A percentile compares a stretch with the other conserved stretches of the same genome.
These are phyloP conservation scores for Diaporthe eres DNA, from an alignment of 2,329 filamentous ascomycete species.

Conservation along the genomic window DNA sequence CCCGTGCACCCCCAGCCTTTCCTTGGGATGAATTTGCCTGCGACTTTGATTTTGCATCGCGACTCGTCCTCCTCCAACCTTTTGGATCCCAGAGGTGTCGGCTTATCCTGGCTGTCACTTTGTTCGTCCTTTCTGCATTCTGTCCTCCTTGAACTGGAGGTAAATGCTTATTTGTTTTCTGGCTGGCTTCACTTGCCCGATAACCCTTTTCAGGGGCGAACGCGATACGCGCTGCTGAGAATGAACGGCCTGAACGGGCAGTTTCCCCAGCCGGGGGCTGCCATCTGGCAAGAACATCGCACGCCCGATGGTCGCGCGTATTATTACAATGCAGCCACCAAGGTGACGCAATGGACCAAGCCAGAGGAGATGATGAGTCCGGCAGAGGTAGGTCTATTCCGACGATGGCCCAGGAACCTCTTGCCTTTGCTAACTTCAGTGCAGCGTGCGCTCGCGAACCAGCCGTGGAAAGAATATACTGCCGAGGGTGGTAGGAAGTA, in stretches of 20 bases:
- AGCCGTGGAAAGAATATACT: constrained; percentile 94
- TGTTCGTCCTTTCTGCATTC: neutral
- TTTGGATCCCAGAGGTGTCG: neutral
- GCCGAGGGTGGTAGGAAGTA: constrained; percentile 90
- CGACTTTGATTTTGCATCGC: constrained; percentile 15
- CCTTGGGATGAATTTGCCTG: constrained; percentile 22
- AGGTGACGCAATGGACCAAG: constrained; percentile 94
- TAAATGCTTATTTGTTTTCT: neutral
- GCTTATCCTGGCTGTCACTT: neutral
- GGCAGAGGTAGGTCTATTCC: constrained; percentile 75
- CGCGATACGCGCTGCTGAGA: constrained; percentile 38
- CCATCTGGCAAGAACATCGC: constrained; percentile 83
- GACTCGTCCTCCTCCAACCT: neutral
- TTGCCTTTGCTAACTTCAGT: constrained; percentile 42
- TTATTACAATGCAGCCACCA: constrained; percentile 90
- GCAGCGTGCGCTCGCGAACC: constrained; percentile 83
- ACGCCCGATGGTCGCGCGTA: constrained; percentile 88
- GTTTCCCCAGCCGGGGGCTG: constrained; percentile 50
- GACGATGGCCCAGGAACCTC: constrained; percentile 34
- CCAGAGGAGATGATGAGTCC: constrained; percentile 89
- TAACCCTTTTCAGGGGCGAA: neutral
- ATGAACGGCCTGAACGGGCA: constrained; percentile 73
- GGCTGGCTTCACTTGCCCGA: constrained; percentile 4
- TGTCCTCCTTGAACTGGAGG: neutral
- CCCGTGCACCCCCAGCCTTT: constrained; percentile 19